Conservation (phyloP, 805 yeast genomes). For the Zygosaccharomyces kombuchaensis region DNA sequence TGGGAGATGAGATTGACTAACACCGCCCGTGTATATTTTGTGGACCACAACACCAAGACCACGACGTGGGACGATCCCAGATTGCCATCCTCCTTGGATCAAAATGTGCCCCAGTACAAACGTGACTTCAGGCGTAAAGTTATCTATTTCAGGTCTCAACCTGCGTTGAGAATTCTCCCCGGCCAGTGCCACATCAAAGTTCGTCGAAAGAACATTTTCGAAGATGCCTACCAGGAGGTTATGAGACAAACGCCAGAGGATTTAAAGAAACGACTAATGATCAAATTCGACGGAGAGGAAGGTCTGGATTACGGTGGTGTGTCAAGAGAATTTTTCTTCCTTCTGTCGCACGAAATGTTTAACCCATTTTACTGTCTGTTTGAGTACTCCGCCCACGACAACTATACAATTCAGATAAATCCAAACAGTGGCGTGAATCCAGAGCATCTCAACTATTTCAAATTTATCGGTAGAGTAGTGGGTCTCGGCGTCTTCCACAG, state of each 20-base stretch:
- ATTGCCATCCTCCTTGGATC: slow-evolving; percentile 93
- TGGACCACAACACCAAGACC: slow-evolving; percentile 97
- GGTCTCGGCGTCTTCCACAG: slow-evolving; percentile 98
- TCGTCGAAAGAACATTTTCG: slow-evolving; percentile 92
- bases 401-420: slow-evolving; percentile 94
- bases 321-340: slow-evolving; percentile 94
- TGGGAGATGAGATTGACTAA: slow-evolving; percentile 99
- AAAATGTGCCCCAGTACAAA: slow-evolving; percentile 97
- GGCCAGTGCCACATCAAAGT: slow-evolving; percentile 99
- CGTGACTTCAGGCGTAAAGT: slow-evolving; percentile 98
- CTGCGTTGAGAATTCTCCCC: slow-evolving; percentile 92
- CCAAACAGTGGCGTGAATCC: slow-evolving; percentile 97
- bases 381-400: slow-evolving; percentile 97
- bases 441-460: slow-evolving; percentile 96
- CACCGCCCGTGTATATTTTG: slow-evolving; percentile 97
- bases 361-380: slow-evolving; percentile 96
- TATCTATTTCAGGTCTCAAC: slow-evolving; percentile 96
- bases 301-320: slow-evolving; percentile 99
- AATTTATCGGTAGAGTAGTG: slow-evolving; percentile 96
- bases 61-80: slow-evolving; percentile 99
- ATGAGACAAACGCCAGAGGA: slow-evolving; percentile 99
- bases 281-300: slow-evolving; percentile 98
- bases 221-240: slow-evolving; percentile 95
- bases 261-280: slow-evolving; percentile 94
- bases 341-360: slow-evolving; percentile 96